A percentile compares a stretch with the other conserved stretches of the same genome.
phyloP scores from a whole-genome alignment of 148 eudicot species.

The Arctostaphylos glauca region DNA sequence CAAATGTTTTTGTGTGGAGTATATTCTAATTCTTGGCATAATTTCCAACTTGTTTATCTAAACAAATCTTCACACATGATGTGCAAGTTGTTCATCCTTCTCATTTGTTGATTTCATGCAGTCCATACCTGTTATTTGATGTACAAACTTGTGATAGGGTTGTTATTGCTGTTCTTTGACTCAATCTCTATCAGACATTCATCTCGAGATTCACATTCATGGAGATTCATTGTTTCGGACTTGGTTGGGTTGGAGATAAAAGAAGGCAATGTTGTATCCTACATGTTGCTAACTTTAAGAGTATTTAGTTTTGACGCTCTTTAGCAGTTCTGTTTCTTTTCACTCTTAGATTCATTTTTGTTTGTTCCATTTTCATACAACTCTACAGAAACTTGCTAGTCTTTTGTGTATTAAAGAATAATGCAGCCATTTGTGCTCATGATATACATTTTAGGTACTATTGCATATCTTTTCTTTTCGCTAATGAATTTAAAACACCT shows the following conservation, averaged over 20 bases:
- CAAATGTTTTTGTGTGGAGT: background rate
- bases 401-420: constrained; percentile 7
- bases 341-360: background rate
- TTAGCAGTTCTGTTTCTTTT: background rate
- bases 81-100: constrained; percentile 1
- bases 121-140: background rate
- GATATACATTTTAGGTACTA: background rate
- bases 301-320: background rate
- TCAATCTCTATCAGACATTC: constrained; percentile 26
- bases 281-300: constrained; percentile 16
- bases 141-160: background rate
- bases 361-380: background rate
- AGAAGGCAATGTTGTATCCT: constrained; percentile 31
- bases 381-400: background rate
- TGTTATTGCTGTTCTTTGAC: constrained; percentile 41
- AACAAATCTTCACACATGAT: background rate
- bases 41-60: background rate
- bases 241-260: constrained; percentile 27
- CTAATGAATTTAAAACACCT: constrained; percentile 21
- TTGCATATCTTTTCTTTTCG: background rate
- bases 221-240: constrained; percentile 32
- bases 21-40: background rate
- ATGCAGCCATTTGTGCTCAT: background rate
- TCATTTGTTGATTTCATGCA: background rate
- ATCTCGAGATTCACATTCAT: constrained; percentile 19